Conservation (phyloP, 495 filamentous ascomycete species). For the Aspergillus heteromorphus region DNA sequence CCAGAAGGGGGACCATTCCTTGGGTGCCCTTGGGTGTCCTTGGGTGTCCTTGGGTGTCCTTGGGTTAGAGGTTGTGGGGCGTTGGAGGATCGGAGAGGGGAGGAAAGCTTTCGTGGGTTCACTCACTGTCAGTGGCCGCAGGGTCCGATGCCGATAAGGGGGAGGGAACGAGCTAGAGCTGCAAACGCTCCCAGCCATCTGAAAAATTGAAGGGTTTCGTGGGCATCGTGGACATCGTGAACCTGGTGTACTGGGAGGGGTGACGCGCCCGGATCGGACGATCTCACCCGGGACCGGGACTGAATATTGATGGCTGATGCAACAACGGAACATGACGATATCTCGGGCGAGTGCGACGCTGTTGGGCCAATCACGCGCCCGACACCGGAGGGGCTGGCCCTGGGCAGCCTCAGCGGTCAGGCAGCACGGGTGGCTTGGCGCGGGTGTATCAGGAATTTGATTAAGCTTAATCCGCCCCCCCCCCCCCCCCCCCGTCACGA, state of each 20-base stretch:
- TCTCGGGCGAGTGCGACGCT: background rate
- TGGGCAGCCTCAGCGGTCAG: background rate
- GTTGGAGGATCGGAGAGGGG: background rate
- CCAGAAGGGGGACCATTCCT: background rate
- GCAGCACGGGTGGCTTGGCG: background rate
- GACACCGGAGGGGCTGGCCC: background rate
- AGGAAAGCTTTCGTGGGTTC: background rate
- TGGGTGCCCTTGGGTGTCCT: background rate
- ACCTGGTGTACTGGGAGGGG: no score
- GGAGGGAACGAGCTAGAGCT: background rate
- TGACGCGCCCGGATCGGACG: background rate
- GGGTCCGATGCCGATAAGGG: background rate
- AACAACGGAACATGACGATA: conserved; percentile 1
- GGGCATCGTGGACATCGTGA: no score
- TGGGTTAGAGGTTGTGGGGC: no score
- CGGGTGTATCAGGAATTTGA: background rate
- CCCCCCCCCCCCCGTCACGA: no score
- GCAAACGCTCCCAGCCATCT: background rate
- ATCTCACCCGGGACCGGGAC: background rate
- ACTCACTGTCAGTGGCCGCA: background rate
- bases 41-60: background rate
- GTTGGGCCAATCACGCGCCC: background rate
- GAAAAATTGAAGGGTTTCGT: no score
- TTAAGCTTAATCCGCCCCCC: background rate
- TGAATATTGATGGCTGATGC: background rate